Percentiles rank a stretch among this genome's conserved stretches.
phyloP scores from a whole-genome alignment of 1,284 basidiomycete genomes.

The Kwoniella shivajii region DNA sequence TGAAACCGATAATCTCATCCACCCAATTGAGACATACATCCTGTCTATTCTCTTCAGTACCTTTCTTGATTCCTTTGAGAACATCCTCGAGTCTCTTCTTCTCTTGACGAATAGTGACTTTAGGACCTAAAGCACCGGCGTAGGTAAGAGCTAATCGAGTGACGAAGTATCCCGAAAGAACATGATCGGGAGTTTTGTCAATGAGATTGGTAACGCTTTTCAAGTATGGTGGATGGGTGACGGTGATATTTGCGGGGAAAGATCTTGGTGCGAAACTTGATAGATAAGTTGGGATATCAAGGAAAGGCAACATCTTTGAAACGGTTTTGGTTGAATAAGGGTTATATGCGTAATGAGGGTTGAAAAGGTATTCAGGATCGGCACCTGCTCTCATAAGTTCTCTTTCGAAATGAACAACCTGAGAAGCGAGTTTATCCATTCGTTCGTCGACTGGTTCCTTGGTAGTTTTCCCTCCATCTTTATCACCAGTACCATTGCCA shows the following conservation, averaged over 20 bases:
- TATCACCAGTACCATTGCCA: conserved; percentile 6
- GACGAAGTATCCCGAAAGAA: conserved; percentile 78
- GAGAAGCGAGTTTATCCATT: conserved; percentile 67
- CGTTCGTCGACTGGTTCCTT: conserved; percentile 48
- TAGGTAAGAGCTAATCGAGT: conserved; percentile 67
- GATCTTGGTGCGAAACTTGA: conserved; percentile 75
- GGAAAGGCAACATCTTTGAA: conserved; percentile 70
- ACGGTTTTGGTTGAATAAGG: conserved; percentile 71
- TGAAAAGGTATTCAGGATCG: conserved; percentile 66
- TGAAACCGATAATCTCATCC: conserved; percentile 57
- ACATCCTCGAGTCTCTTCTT: conserved; percentile 69
- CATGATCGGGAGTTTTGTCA: conserved; percentile 66
- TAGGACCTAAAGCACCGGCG: conserved; percentile 69
- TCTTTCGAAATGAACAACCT: conserved; percentile 78
- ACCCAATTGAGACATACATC: conserved; percentile 60
- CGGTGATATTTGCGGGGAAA: conserved; percentile 74
- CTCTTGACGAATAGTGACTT: conserved; percentile 74
- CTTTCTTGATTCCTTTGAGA: conserved; percentile 82
- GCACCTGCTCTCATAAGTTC: conserved; percentile 77
- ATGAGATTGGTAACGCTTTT: conserved; percentile 70
- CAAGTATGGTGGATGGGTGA: conserved; percentile 82
- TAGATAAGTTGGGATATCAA: conserved; percentile 82
- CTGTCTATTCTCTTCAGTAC: conserved; percentile 76
- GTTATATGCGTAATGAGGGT: conserved; percentile 89
- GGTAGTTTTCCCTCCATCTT: conserved; percentile 32